Evolutionary conservation across 2,329 filamentous ascomycete genomes (phyloP).

Genomic region (Coccinonectria pachysandricola): DNA sequence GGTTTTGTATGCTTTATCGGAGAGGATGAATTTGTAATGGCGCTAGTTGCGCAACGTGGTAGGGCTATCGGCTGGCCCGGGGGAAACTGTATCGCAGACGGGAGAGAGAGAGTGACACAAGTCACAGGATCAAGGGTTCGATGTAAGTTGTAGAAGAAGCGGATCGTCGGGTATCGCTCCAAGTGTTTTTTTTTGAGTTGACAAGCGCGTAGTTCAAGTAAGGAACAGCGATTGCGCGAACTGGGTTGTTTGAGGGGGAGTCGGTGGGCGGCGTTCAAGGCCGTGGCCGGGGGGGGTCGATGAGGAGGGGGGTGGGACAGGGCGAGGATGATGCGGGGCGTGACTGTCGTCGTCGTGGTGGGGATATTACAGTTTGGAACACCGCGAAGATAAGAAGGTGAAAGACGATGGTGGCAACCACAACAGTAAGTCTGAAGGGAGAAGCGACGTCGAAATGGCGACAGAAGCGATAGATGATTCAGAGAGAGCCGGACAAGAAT

Average conservation of each 20-base stretch:
- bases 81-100: slow-evolving; percentile 5
- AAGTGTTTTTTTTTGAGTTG: no score
- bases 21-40: slow-evolving; percentile 6
- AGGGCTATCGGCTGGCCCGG: slow-evolving; percentile 5
- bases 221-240: no score
- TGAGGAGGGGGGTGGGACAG: slow-evolving; percentile 8
- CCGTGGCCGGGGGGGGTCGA: slow-evolving; percentile 4
- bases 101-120: slow-evolving; percentile 3
- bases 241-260: neutral
- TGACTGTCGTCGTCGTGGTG: no score
- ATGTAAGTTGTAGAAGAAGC: no score
- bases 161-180: no score
- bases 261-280: neutral
- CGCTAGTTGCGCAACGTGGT: slow-evolving; percentile 18
- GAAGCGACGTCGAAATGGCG: no score
- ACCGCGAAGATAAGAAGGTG: slow-evolving; percentile 1
- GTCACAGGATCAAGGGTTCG: no score
- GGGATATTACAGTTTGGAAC: slow-evolving; percentile 1
- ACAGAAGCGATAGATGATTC: no score
- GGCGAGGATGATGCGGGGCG: slow-evolving; percentile 6
- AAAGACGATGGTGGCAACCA: slow-evolving; percentile 4
- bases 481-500: no score
- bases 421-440: no score
- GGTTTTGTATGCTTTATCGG: slow-evolving; percentile 6
- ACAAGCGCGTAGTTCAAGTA: no score